A percentile compares a stretch with the other conserved stretches of the same genome.
Conservation (phyloP, 305 asterid species). For the Striga hermonthica region DNA sequence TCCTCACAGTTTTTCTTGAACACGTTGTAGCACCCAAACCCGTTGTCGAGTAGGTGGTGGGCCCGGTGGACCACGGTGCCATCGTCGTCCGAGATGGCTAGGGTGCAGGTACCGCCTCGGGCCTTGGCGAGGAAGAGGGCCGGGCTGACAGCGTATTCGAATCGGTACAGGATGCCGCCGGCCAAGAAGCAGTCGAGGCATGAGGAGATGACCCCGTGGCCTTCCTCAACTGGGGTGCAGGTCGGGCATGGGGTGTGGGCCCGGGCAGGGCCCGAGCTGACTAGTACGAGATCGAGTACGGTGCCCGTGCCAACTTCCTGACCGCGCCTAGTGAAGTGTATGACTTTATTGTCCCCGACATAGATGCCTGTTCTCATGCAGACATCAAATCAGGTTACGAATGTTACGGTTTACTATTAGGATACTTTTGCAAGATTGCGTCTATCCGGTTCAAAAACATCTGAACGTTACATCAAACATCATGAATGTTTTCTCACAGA, state of each 20-base stretch:
- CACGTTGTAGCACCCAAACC: slow-evolving; percentile 75
- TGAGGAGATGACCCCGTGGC: slow-evolving; percentile 70
- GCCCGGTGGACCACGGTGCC: slow-evolving; percentile 65
- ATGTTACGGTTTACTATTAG: no score
- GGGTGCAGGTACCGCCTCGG: slow-evolving; percentile 89
- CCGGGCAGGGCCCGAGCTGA: slow-evolving; percentile 70
- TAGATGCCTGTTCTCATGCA: slow-evolving; percentile 55
- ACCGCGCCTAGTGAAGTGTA: slow-evolving; percentile 87
- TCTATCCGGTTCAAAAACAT: no score
- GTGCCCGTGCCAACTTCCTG: slow-evolving; percentile 94
- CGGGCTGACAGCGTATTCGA: slow-evolving; percentile 69
- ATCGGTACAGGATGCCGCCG: slow-evolving; percentile 75
- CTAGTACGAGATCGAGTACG: slow-evolving; percentile 55
- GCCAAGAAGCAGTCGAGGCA: slow-evolving; percentile 85
- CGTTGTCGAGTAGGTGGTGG: slow-evolving; percentile 61
- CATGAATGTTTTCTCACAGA: no score
- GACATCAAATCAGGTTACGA: not conserved
- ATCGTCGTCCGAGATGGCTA: slow-evolving; percentile 60
- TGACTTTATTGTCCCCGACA: slow-evolving; percentile 67
- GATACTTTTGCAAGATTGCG: no score
- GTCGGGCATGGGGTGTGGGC: slow-evolving; percentile 56
- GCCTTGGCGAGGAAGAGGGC: slow-evolving; percentile 77
- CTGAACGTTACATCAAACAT: no score
- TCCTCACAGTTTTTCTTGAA: slow-evolving; percentile 90
- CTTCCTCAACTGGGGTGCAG: slow-evolving; percentile 49